Percentiles rank a stretch among this genome's conserved stretches.
Conservation (phyloP, 371 early-diverging fungal genomes). For the Rhizopus delemar region DNA sequence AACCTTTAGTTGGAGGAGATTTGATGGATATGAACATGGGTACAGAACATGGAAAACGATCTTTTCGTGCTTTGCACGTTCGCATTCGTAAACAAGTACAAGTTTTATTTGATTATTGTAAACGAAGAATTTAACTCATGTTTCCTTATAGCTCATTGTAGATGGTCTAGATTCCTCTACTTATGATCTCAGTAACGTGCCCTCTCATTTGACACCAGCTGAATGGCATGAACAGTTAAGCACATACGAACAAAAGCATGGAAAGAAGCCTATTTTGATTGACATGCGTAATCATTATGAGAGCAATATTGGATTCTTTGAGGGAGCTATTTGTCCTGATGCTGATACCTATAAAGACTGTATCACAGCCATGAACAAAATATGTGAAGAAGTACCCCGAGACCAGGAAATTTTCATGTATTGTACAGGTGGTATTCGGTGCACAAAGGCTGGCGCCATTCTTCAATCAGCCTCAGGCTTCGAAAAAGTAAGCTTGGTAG, state of each 20-base stretch:
- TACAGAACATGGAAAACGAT: slow-evolving; percentile 61
- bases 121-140: neutral
- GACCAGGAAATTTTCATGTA: slow-evolving; percentile 81
- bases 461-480: slow-evolving; percentile 69
- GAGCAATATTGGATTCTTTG: slow-evolving; percentile 74
- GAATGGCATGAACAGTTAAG: slow-evolving; percentile 63
- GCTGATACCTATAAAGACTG: slow-evolving; percentile 75
- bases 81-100: slow-evolving; percentile 66
- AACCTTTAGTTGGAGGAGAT: slow-evolving; percentile 38
- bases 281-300: slow-evolving; percentile 88
- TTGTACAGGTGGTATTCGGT: slow-evolving; percentile 59
- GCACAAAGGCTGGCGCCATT: slow-evolving; percentile 62
- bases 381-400: slow-evolving; percentile 47
- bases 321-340: slow-evolving; percentile 72
- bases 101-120: neutral
- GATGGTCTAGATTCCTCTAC: slow-evolving; percentile 58
- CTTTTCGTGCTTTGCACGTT: slow-evolving; percentile 76
- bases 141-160: slow-evolving; percentile 55
- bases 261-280: slow-evolving; percentile 59
- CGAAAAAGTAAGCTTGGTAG: slow-evolving; percentile 67
- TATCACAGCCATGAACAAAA: slow-evolving; percentile 51
- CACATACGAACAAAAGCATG: slow-evolving; percentile 37
- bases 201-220: slow-evolving; percentile 68
- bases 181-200: slow-evolving; percentile 63
- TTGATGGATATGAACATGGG: slow-evolving; percentile 69